These are phyloP conservation scores for Sesbania bispinosa DNA, from an alignment of 306 rosid species.

Conservation along the genomic window DNA sequence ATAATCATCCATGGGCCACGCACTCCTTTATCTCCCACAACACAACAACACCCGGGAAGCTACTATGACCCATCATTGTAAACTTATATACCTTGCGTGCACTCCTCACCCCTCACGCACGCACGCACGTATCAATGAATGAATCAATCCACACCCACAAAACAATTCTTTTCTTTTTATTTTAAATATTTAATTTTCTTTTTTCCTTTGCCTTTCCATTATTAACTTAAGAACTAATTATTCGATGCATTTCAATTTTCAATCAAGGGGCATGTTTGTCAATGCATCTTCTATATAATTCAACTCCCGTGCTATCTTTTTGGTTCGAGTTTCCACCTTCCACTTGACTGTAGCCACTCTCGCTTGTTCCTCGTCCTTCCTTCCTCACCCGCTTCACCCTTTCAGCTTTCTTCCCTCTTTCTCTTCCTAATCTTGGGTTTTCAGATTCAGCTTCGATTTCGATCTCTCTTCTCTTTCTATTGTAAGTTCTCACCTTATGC, in stretches of 20 bases:
- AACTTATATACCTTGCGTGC: conserved; percentile 57
- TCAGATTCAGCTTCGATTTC: background rate
- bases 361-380: conserved; percentile 38
- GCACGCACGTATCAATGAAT: conserved; percentile 37
- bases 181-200: background rate
- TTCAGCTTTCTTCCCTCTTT: background rate
- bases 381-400: background rate
- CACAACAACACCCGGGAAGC: background rate
- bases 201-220: background rate
- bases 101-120: conserved; percentile 36
- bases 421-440: no score
- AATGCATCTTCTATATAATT: conserved; percentile 54
- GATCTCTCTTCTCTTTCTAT: background rate
- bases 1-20: no score
- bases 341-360: conserved; percentile 49
- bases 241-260: conserved; percentile 11
- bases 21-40: background rate
- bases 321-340: conserved; percentile 34
- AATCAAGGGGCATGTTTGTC: conserved; percentile 53
- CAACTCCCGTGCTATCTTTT: conserved; percentile 45
- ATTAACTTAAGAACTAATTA: background rate
- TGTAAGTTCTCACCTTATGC: conserved; percentile 35
- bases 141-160: conserved; percentile 3
- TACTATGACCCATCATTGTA: conserved; percentile 42
- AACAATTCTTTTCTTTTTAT: background rate